Percentiles rank a stretch among this genome's conserved stretches.
Conservation (phyloP, 2,329 filamentous ascomycete species). For the Neophaeococcomyces aloes region DNA sequence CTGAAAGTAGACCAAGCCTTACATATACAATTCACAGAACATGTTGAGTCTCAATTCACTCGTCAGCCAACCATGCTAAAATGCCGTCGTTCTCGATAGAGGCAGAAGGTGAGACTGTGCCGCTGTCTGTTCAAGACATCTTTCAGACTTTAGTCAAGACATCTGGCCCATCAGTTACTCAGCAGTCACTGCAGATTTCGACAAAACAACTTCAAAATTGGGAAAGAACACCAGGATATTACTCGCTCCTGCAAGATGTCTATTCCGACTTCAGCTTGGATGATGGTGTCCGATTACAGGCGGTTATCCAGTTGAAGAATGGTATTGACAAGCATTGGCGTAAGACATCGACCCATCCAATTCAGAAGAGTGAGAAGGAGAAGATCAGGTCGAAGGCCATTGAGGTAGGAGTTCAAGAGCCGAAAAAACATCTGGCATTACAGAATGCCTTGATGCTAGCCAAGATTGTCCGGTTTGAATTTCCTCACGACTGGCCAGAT, state of each 20-base stretch:
- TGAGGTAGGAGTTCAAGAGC: constrained; percentile 66
- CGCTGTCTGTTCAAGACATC: constrained; percentile 53
- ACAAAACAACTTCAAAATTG: constrained; percentile 60
- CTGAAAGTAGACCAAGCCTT: background rate
- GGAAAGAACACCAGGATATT: constrained; percentile 58
- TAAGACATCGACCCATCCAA: constrained; percentile 59
- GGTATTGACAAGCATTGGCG: constrained; percentile 94
- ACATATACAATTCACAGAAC: no score
- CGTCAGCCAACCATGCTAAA: background rate
- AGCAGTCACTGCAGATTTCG: constrained; percentile 46
- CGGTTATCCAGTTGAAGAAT: constrained; percentile 91
- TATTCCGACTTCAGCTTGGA: constrained; percentile 73
- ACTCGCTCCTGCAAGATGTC: constrained; percentile 61
- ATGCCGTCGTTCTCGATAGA: constrained; percentile 23
- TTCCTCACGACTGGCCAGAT: constrained; percentile 66
- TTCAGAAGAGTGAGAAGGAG: constrained; percentile 60
- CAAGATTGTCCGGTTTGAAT: constrained; percentile 83
- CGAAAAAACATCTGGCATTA: constrained; percentile 62
- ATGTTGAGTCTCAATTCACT: no score
- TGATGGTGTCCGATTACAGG: constrained; percentile 70
- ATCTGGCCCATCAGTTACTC: constrained; percentile 43
- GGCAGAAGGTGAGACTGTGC: constrained; percentile 58
- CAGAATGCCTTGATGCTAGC: constrained; percentile 82
- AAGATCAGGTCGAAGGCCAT: constrained; percentile 65
- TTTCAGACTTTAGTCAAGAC: constrained; percentile 55